Conservation (phyloP, 2,329 filamentous ascomycete genomes). For the Ophidiomyces ophidiicola region DNA sequence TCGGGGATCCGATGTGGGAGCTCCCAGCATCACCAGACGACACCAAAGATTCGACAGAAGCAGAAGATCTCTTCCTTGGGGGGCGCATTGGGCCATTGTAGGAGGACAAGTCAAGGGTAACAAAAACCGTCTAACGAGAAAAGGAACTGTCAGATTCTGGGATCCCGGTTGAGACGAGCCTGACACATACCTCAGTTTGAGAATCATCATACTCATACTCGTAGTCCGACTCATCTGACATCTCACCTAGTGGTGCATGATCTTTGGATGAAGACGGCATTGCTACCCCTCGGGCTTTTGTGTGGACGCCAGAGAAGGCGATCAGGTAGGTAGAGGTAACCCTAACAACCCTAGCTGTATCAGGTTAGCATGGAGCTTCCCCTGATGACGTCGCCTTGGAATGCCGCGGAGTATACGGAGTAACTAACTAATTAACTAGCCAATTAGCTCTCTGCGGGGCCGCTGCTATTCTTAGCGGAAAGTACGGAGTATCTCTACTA, state of each 20-base stretch:
- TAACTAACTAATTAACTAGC: too few relatives aligned
- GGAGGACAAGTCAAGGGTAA: slow-evolving; percentile 47
- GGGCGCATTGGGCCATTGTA: slow-evolving; percentile 29
- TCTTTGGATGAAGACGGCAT: slow-evolving; percentile 5
- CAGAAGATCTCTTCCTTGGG: slow-evolving; percentile 19
- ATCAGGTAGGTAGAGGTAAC: too few relatives aligned
- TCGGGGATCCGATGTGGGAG: slow-evolving; percentile 2
- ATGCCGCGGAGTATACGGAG: too few relatives aligned
- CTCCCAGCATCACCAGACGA: slow-evolving; percentile 10
- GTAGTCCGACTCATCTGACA: slow-evolving; percentile 39
- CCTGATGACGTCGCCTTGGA: too few relatives aligned
- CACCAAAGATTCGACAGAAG: neutral
- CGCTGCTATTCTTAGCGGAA: too few relatives aligned
- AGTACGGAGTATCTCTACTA: too few relatives aligned
- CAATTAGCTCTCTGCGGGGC: too few relatives aligned
- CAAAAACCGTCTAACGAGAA: slow-evolving; percentile 41
- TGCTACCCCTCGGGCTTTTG: too few relatives aligned
- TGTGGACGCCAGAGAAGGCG: too few relatives aligned
- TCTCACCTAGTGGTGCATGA: neutral
- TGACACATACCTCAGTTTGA: slow-evolving; percentile 38
- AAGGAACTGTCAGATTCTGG: slow-evolving; percentile 2
- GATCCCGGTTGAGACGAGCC: slow-evolving; percentile 10
- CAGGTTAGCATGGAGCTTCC: too few relatives aligned
- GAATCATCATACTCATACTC: slow-evolving; percentile 49
- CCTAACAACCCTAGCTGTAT: too few relatives aligned